Evolutionary conservation across 1,139 yeast species (phyloP), one percentile per base, ranked within the genome.

Genomic region (Geotrichum histeridarum): DNA sequence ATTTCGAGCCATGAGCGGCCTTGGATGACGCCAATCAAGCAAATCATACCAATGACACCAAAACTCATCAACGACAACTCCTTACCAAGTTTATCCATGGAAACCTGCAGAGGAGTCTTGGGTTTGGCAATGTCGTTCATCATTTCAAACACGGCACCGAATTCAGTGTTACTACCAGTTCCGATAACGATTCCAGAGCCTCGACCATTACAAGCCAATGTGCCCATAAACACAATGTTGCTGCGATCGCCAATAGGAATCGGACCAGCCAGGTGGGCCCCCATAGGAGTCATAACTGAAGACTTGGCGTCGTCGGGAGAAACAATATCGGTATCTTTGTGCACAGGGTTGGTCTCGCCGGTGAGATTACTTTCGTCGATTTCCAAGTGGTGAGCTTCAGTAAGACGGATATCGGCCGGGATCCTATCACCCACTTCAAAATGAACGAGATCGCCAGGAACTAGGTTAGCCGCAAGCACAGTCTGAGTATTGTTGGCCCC

Each of bases 1-100:
- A 93, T 93, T 60, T 91, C 98, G 57, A 93, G 77, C 96, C 96
- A 89, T 8, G 87, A 79, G 59, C 95, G 84, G 51, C 98, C 98
- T 73, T 91, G 96, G 50, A 87, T 55, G 22, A 93, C 77, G 56
- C 98, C 99, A 63, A 91, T 77, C 33, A 91, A 66, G 64, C 96
- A 90, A 66, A 93, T 93, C 30, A 86, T 68, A 46, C 95, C 96
- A 71, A 93, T 93, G 14, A 91, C 84, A 35, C 76, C 80, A 72
- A 93, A 91, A 71, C 95, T 84, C 67, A 87, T 81, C 47, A 84
- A 70, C 0, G 96, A 87, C 51, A 93, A 76, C 63, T 93, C 96
- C 67, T 88, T 86, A 46, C 98, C 98, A 58, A 93, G 77, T 66
- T 86, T 84, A 68, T 90, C 97, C 98, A 93, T 93, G 9, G 96